phyloP scores from a whole-genome alignment of 441 rosid species.

The Pelargonium australe region DNA sequence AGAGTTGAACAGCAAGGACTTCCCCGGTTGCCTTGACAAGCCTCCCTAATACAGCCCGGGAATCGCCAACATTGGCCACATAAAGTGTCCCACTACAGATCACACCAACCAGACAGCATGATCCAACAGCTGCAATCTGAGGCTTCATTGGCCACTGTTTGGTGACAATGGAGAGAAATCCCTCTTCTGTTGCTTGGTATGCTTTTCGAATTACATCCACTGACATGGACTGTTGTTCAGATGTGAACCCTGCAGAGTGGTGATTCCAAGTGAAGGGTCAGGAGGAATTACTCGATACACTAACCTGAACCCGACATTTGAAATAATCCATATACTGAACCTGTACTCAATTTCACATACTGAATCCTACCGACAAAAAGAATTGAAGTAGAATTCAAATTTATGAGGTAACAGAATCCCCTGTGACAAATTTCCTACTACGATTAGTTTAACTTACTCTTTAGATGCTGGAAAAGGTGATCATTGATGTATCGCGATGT shows the following conservation, averaged over 20 bases:
- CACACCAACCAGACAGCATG: conserved; percentile 84
- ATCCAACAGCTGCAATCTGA: conserved; percentile 91
- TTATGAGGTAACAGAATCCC: not conserved
- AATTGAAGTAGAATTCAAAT: not conserved
- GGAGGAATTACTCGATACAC: too few species aligned
- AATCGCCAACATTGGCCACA: conserved; percentile 83
- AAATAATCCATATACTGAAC: too few species aligned
- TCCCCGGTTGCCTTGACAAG: conserved; percentile 75
- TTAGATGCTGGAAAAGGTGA: conserved; percentile 77
- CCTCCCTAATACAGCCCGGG: conserved; percentile 88
- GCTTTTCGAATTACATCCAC: conserved; percentile 73
- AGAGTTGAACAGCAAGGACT: conserved; percentile 70
- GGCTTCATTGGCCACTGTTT: conserved; percentile 71
- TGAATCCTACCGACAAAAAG: too few species aligned
- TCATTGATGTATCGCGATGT: conserved; percentile 68
- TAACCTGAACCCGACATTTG: too few species aligned
- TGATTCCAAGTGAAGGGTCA: not conserved
- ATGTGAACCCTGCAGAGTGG: conserved; percentile 51
- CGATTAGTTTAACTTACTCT: conserved; percentile 41
- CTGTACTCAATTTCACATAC: too few species aligned
- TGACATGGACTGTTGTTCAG: conserved; percentile 77
- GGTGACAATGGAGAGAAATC: conserved; percentile 67
- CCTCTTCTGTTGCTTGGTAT: conserved; percentile 91
- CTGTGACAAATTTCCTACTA: conserved; percentile 4
- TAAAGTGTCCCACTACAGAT: conserved; percentile 75